A percentile compares a stretch with the other conserved stretches of the same genome.
These are phyloP conservation scores for Auriscalpium vulgare DNA, from an alignment of 768 basidiomycete species.

Conservation along the genomic window DNA sequence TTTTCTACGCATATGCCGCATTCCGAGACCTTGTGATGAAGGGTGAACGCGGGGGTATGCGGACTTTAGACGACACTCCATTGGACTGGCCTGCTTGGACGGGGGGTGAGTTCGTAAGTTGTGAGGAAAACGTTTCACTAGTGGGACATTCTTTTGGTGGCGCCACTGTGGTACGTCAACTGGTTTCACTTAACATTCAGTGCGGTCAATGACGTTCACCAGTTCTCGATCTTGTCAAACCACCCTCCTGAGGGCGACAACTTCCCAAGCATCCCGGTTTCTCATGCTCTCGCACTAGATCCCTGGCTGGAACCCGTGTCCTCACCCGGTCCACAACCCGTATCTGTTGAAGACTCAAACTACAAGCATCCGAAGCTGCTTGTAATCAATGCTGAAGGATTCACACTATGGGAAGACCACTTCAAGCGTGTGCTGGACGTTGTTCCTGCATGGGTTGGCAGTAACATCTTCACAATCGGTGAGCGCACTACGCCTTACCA, in stretches of 20 bases:
- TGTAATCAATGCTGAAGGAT: conserved; percentile 70
- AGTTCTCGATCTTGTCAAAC: conserved; percentile 53
- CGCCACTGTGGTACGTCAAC: conserved; percentile 38
- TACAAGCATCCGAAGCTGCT: conserved; percentile 27
- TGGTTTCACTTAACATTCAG: neutral
- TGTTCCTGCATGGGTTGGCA: conserved; percentile 35
- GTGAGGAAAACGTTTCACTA: conserved; percentile 29
- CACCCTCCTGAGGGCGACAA: conserved; percentile 29
- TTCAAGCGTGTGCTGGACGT: conserved; percentile 51
- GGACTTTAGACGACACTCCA: conserved; percentile 41
- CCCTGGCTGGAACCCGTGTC: conserved; percentile 81
- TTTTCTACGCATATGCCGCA: conserved; percentile 53
- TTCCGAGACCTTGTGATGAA: conserved; percentile 45
- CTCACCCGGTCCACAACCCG: conserved; percentile 39
- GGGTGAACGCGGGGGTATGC: conserved; percentile 12
- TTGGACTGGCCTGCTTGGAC: conserved; percentile 38
- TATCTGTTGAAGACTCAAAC: conserved; percentile 7
- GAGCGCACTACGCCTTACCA: neutral
- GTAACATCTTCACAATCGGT: conserved; percentile 10
- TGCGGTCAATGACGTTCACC: neutral
- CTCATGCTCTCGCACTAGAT: conserved; percentile 59
- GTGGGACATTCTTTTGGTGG: conserved; percentile 53
- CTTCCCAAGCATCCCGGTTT: conserved; percentile 41
- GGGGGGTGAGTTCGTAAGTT: conserved; percentile 22
- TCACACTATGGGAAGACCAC: conserved; percentile 75